These are phyloP conservation scores for Xylaria venustula DNA, from an alignment of 495 filamentous ascomycete genomes.

Conservation along the genomic window DNA sequence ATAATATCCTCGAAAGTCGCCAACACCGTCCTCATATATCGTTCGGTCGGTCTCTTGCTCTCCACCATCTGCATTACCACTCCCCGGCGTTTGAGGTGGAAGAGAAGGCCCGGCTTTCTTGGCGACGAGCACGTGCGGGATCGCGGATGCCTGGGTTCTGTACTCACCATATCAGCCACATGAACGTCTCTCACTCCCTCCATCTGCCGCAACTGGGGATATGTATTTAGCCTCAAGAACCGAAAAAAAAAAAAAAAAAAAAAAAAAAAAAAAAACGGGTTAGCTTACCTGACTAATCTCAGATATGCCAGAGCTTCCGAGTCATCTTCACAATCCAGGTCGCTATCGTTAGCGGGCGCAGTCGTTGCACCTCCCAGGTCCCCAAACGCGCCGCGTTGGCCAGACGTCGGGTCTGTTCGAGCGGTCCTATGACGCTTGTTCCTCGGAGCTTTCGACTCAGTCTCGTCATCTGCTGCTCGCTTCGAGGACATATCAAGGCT, in stretches of 20 bases:
- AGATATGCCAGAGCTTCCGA: conserved; percentile 72
- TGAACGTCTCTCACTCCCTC: neutral
- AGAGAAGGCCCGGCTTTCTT: conserved; percentile 48
- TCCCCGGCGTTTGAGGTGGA: conserved; percentile 31
- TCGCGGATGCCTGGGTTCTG: conserved; percentile 68
- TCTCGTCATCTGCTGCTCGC: conserved; percentile 8
- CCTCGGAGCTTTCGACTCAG: conserved; percentile 6
- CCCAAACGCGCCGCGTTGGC: conserved; percentile 76
- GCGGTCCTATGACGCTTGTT: conserved; percentile 5
- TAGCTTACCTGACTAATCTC: conserved; percentile 73
- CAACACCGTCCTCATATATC: conserved; percentile 42
- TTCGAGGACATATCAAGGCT: conserved; percentile 17
- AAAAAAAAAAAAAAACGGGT: too few species aligned
- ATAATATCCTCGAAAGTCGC: conserved; percentile 60
- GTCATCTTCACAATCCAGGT: conserved; percentile 57
- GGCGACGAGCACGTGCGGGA: conserved; percentile 66
- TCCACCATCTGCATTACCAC: conserved; percentile 18
- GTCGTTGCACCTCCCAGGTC: conserved; percentile 57
- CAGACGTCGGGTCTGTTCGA: conserved; percentile 61
- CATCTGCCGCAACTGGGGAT: conserved; percentile 7
- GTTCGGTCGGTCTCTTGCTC: conserved; percentile 35
- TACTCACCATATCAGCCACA: conserved; percentile 37
- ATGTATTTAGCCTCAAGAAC: conserved; percentile 16
- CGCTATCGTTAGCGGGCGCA: conserved; percentile 38
- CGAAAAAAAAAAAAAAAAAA: neutral